These are phyloP conservation scores for Nakaseomyces uthaithaninus DNA, from an alignment of 1,139 yeast species.

Conservation along the genomic window DNA sequence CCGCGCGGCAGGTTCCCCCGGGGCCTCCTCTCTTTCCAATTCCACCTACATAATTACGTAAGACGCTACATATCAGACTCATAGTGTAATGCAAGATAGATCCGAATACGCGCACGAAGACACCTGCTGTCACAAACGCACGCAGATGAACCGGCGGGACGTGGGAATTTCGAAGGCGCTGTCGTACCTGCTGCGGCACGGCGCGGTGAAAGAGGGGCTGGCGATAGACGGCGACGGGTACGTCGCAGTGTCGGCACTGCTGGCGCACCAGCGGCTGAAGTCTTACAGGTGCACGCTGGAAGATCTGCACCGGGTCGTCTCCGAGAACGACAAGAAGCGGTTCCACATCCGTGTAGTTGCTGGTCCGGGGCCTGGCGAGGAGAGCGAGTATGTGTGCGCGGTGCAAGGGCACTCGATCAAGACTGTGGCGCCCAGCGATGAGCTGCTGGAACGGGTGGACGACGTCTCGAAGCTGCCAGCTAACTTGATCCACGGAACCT, in stretches of 20 bases:
- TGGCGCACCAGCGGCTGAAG: conserved; percentile 53
- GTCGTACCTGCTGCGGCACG: conserved; percentile 73
- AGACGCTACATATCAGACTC: no score
- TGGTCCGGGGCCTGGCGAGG: conserved; percentile 15
- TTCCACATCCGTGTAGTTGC: conserved; percentile 39
- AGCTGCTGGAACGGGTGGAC: conserved; percentile 34
- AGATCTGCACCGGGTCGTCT: conserved; percentile 57
- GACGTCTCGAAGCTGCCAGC: conserved; percentile 34
- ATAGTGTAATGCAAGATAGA: no score
- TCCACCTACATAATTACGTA: no score
- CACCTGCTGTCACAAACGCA: no score
- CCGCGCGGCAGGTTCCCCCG: no score
- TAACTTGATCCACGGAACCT: conserved; percentile 75
- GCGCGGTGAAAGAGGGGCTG: conserved; percentile 65
- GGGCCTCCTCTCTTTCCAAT: no score
- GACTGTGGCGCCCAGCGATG: conserved; percentile 38
- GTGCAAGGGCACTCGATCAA: conserved; percentile 83
- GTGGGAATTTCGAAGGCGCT: conserved; percentile 70
- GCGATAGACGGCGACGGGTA: conserved; percentile 62
- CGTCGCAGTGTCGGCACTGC: conserved; percentile 44
- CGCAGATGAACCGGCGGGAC: no score
- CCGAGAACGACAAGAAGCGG: conserved; percentile 59
- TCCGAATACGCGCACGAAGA: no score
- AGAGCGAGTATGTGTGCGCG: conserved; percentile 56
- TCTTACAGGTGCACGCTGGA: conserved; percentile 44